phyloP scores from a whole-genome alignment of 176 grass and related monocot species.

The Oryza rufipogon region DNA sequence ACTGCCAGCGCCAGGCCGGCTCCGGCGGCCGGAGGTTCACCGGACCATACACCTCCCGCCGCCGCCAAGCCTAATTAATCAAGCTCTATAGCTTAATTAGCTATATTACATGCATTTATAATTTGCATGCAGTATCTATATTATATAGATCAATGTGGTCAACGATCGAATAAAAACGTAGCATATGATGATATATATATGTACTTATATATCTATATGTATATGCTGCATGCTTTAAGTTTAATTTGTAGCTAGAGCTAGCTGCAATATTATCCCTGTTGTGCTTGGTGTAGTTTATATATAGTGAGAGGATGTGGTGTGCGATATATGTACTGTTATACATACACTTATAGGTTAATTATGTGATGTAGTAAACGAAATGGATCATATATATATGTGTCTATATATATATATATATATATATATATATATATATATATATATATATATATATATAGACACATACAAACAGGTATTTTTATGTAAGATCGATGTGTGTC shows the following conservation, averaged over 20 bases:
- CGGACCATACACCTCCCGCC: slow-evolving; percentile 40
- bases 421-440: too few species aligned
- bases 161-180: slow-evolving; percentile 6
- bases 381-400: neutral
- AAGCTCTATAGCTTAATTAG: too few species aligned
- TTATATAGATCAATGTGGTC: neutral
- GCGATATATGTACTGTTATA: neutral
- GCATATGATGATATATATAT: neutral
- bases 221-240: too few species aligned
- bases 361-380: neutral
- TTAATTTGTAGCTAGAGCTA: too few species aligned
- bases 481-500: too few species aligned
- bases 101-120: neutral
- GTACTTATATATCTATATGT: neutral
- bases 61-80: neutral
- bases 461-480: too few species aligned
- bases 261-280: too few species aligned
- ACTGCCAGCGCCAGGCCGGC: slow-evolving; percentile 79
- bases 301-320: too few species aligned
- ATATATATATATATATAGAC: too few species aligned
- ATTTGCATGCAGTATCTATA: neutral
- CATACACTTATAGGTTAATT: neutral
- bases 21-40: slow-evolving; percentile 74
- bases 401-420: too few species aligned
- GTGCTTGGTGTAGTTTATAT: too few species aligned